Evolutionary conservation across 176 grass and related monocot genomes (phyloP), one percentile per base, ranked within the genome.

Genomic region (Oryza meyeriana): DNA sequence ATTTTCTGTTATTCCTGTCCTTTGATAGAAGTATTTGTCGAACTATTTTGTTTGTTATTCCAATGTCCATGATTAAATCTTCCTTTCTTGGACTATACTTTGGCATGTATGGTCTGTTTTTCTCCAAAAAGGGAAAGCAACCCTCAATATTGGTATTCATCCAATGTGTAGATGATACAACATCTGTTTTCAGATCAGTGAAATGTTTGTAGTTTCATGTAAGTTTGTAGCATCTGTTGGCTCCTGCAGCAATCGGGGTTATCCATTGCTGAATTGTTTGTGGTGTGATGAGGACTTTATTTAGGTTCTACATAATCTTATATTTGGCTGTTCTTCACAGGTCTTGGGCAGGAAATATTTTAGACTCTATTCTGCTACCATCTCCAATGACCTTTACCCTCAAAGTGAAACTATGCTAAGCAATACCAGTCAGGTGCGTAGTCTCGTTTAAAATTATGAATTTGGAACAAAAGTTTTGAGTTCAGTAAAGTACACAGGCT

Each of bases 311-410:
- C 25, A 18, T 67, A 41, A 62, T 6, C 36, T 89, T 39, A 70
- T 41, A 38, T 69, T 69, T 82, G 45, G 20, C 69, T 75, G n/a
- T 84, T 67, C 14, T 81, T 78, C 27, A 72, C 84, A 98, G 96
- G 92, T 98, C 76, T 84, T 95, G 84, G 93, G 96, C 64, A 91
- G 93, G 77, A 98, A 95, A 27, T 98, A 98, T 82, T 70, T 98
- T 64, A 93, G 96, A 95, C 88, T 98, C 44, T 98, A 98, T 86
- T 76, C 82, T 84, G 72, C 87, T 81, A 88, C 88, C 20, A 12
- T 84, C 61, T 91, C 88, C 8, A 66, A 80, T 61, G 84, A 88
- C 25, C 65, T 95, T 67, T 95, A 93, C 80, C 93, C 96, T 35
- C 89, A 88, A 77, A 84, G 65, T 9, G 90, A 93, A 79, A 82